Evolutionary conservation across 306 rosid species (phyloP).

Genomic region (Lathyrus oleraceus): DNA sequence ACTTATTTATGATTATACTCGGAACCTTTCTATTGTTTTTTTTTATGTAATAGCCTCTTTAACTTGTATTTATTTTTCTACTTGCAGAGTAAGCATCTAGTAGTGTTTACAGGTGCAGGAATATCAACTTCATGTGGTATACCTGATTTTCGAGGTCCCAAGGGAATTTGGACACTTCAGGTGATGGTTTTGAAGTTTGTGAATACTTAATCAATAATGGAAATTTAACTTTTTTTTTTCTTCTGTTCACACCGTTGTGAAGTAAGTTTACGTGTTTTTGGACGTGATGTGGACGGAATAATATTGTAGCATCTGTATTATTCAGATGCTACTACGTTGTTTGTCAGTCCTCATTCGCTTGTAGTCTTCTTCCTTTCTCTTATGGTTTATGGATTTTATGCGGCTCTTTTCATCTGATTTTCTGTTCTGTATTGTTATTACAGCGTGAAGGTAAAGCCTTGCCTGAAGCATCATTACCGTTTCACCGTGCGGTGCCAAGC

Average conservation of each 20-base stretch:
- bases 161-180: slow-evolving; percentile 99
- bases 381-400: slow-evolving; percentile 22
- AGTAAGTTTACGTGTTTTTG: no score
- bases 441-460: slow-evolving; percentile 98
- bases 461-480: slow-evolving; percentile 96
- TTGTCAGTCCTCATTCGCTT: slow-evolving; percentile 18
- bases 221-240: slow-evolving; percentile 9
- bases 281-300: slow-evolving; percentile 1
- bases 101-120: slow-evolving; percentile 98
- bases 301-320: background rate
- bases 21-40: slow-evolving; percentile 1
- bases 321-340: slow-evolving; percentile 9
- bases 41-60: slow-evolving; percentile 28
- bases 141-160: slow-evolving; percentile 99
- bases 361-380: slow-evolving; percentile 23
- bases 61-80: slow-evolving; percentile 34
- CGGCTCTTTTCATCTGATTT: slow-evolving; percentile 28
- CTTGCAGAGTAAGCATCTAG: slow-evolving; percentile 97
- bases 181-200: slow-evolving; percentile 43
- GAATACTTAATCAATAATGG: background rate
- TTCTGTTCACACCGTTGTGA: slow-evolving; percentile 13
- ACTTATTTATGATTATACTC: slow-evolving; percentile 30
- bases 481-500: slow-evolving; percentile 96
- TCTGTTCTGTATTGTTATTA: slow-evolving; percentile 24
- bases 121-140: slow-evolving; percentile 97